Base-by-base conservation (phyloP, 2,329 filamentous ascomycete species). In the Aspergillus flavus region DNA sequence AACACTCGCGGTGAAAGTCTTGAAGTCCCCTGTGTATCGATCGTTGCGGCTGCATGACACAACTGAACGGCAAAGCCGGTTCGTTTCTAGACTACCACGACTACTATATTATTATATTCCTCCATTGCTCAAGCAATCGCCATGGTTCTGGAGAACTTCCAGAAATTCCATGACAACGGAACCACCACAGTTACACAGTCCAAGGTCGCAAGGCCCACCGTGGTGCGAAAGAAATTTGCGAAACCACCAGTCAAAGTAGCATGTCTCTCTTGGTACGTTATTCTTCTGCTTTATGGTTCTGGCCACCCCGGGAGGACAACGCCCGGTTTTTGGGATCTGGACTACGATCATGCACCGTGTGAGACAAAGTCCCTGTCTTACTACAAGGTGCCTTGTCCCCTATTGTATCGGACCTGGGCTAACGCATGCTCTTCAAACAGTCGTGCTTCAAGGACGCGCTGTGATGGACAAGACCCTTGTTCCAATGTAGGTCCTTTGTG, bases 191-290 rank as follows among this genome's bases (percentile, higher is more conserved):
- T 67, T 65, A 67, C 68, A 65, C 69, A 72, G 61, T 65, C 69
- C 66, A 68, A 68, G 61, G 61, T 67, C 61, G 65, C 66, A 36
- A 71, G 68, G 59, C 71, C 74, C 67, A 71, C 71, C 55, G 73
- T 75, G 65, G 68, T 73, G 65, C 75, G 77, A 66, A 80, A 77
- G 73, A 80, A 80, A 70, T 80, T 80, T 64, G 76, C 77, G 57
- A 80, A 80, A 73, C 79, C 79, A 26, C 79, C 79, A 46, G 79
- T 81, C 39, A 81, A 81, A 69, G 77, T 80, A 70, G 79, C 79
- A 50, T 81, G 78, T 73, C 68, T 80, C 61, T 70, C 79, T 59
- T 80, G 79, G 79, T 80, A 71, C 72, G 76, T 67, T 59, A 54
- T 46, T 55, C 32, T 23, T 39, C 10, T 39, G 19, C 10, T 54